phyloP scores from a whole-genome alignment of 176 grass and related monocot species.

The Guadua angustifolia region DNA sequence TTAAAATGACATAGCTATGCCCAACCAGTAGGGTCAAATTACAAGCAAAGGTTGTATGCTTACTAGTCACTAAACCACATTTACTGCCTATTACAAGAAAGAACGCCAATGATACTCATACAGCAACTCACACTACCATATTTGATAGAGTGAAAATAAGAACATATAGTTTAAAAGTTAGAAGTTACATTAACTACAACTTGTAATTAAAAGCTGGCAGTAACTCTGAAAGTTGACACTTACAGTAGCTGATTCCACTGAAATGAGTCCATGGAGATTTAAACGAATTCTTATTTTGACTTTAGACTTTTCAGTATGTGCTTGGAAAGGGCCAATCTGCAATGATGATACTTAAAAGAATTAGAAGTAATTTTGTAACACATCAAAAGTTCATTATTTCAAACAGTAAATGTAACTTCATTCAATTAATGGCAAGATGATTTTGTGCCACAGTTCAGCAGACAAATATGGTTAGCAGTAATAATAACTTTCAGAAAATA shows the following conservation, averaged over 20 bases:
- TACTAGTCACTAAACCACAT: slow-evolving; percentile 27
- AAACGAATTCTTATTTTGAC: slow-evolving; percentile 85
- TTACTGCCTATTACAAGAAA: slow-evolving; percentile 21
- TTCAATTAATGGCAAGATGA: slow-evolving; percentile 12
- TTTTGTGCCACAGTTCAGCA: slow-evolving; percentile 13
- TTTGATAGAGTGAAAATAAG: slow-evolving; percentile 19
- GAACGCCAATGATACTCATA: background rate
- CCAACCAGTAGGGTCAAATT: background rate
- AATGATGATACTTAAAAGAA: slow-evolving; percentile 29
- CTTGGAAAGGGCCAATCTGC: slow-evolving; percentile 91
- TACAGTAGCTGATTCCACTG: slow-evolving; percentile 82
- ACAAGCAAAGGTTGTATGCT: background rate
- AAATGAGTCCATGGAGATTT: slow-evolving; percentile 95
- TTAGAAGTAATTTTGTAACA: slow-evolving; percentile 32
- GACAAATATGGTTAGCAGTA: background rate
- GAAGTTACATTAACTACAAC: slow-evolving; percentile 2
- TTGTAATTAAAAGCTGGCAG: slow-evolving; percentile 21
- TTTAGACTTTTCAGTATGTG: slow-evolving; percentile 62
- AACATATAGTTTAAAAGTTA: slow-evolving; percentile 42
- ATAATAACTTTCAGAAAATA: slow-evolving; percentile 16
- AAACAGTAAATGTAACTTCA: slow-evolving; percentile 31
- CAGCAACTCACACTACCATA: slow-evolving; percentile 7
- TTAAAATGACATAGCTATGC: slow-evolving; percentile 9
- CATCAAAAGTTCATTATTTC: slow-evolving; percentile 5
- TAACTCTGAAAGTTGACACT: slow-evolving; percentile 49